These are phyloP conservation scores for Xerocomus cyaneibrunnescens DNA, from an alignment of 1,284 basidiomycete species.

Conservation along the genomic window DNA sequence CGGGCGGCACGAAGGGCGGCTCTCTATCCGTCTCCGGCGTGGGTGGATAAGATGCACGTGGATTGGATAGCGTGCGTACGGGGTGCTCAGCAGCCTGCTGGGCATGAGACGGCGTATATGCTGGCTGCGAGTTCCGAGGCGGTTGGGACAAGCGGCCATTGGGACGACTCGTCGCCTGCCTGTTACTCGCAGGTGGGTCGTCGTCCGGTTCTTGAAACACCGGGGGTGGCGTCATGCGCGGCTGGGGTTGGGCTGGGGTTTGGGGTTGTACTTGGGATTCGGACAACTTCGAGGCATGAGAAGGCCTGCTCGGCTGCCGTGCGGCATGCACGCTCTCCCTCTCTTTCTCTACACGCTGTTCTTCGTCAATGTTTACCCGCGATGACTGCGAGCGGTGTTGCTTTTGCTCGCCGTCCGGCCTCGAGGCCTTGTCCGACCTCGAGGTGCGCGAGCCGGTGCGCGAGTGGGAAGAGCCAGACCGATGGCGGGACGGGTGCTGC, in stretches of 20 bases:
- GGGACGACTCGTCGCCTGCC: neutral
- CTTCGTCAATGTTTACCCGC: conserved; percentile 32
- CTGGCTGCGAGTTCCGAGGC: conserved; percentile 19
- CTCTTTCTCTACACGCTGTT: conserved; percentile 21
- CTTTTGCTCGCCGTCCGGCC: conserved; percentile 39
- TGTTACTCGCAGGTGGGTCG: conserved; percentile 23
- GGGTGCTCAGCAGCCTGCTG: conserved; percentile 13
- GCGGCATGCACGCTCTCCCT: conserved; percentile 11
- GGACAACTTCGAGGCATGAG: conserved; percentile 23
- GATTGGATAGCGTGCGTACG: neutral
- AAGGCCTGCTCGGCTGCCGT: conserved; percentile 17
- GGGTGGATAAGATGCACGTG: conserved; percentile 17
- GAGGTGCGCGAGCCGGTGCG: conserved; percentile 54
- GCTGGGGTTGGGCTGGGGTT: neutral
- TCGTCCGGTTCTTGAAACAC: conserved; percentile 36
- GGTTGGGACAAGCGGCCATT: conserved; percentile 17
- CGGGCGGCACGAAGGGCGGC: conserved; percentile 31
- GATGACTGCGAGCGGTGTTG: conserved; percentile 48
- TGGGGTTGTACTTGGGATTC: conserved; percentile 3
- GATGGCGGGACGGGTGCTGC: conserved; percentile 42
- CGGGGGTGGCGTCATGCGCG: conserved; percentile 28
- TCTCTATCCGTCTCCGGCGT: conserved; percentile 27
- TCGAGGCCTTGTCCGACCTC: conserved; percentile 36
- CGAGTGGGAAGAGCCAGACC: conserved; percentile 50
- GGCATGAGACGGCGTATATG: conserved; percentile 1